A percentile compares a stretch with the other conserved stretches of the same genome.
phyloP scores from a whole-genome alignment of 345 rosid species.

The Citrus hindsii region DNA sequence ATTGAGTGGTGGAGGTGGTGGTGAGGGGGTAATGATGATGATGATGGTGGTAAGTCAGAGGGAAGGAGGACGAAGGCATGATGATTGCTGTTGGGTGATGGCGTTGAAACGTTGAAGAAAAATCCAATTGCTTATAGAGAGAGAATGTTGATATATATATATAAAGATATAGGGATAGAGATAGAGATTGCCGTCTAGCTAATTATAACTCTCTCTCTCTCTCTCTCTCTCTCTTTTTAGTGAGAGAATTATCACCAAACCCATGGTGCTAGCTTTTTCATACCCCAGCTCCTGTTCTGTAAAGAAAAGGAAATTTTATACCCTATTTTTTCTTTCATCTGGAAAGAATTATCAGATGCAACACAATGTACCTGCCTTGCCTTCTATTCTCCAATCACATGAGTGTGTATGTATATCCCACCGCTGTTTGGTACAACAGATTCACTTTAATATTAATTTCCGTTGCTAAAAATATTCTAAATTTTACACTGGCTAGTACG shows the following conservation, averaged over 20 bases:
- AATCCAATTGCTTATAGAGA: slow-evolving; percentile 25
- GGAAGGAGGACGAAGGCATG: slow-evolving; percentile 43
- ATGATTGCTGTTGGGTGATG: slow-evolving; percentile 40
- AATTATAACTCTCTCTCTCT: slow-evolving; percentile 6
- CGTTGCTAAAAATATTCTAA: no score
- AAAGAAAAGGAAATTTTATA: not conserved
- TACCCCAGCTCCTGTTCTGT: slow-evolving; percentile 20
- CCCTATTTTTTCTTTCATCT: slow-evolving; percentile 1
- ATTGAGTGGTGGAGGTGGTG: not conserved
- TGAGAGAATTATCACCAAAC: slow-evolving; percentile 33
- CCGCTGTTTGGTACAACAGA: no score
- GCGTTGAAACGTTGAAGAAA: slow-evolving; percentile 26
- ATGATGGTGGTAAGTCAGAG: slow-evolving; percentile 33
- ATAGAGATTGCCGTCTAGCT: not conserved
- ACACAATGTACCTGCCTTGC: not conserved
- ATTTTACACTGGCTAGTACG: no score
- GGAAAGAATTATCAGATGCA: slow-evolving; percentile 1
- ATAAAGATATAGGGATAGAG: no score
- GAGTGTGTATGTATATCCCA: no score
- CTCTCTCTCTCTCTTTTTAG: slow-evolving; percentile 5
- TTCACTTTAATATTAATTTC: no score
- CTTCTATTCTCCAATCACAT: not conserved
- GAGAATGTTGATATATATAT: not conserved
- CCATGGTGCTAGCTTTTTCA: slow-evolving; percentile 30
- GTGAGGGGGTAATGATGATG: slow-evolving; percentile 49